Base-by-base conservation (phyloP, 2,329 filamentous ascomycete genomes). In the Neopestalotiopsis sp. region DNA sequence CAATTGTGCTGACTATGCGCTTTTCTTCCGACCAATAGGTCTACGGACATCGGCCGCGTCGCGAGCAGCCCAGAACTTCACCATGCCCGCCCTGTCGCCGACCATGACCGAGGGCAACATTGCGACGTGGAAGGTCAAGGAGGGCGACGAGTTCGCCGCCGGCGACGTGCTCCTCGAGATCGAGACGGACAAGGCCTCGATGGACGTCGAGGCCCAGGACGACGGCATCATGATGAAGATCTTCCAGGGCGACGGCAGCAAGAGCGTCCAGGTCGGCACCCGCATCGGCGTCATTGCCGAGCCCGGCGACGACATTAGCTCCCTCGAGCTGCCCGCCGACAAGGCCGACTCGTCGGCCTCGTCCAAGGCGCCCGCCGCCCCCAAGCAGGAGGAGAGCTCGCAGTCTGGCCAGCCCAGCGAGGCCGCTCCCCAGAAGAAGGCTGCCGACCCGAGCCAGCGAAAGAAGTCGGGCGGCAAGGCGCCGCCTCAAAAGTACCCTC, bases 21-120 rank as follows among this genome's bases (percentile, higher is more conserved):
- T 45, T 13, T 59, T 4, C 24, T 63, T 69, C 61, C 75, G 0
- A 28, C 24, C 24, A 28, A 38, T 38, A 94, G 92, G 87, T 75
- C 90, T 93, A 79, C 86, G 87, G 73, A 89, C 90, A 57, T 89
- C 89, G 67, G 82, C 89, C 69, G 83, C 86, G 74, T 86, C 84
- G 75, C 86, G 91, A 74, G 94, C 92, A 64, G 94, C 94, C 30
- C 91, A 94, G 73, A 96, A 95, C 82, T 94, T 97, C 83, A 92
- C 90, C 67, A 97, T 97, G 94, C 94, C 94, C 32, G 94, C 94
- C 56, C 88, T 97, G 72, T 97, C 94, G 71, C 94, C 94, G 68
- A 97, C 94, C 68, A 97, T 97, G 94, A 97, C 94, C 71, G 94
- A 97, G 82, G 94, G 94, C 71, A 96, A 94, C 81, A 97, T 97